Base-by-base conservation (phyloP, 169 alveolate genomes). In the Cryptosporidium baileyi region DNA sequence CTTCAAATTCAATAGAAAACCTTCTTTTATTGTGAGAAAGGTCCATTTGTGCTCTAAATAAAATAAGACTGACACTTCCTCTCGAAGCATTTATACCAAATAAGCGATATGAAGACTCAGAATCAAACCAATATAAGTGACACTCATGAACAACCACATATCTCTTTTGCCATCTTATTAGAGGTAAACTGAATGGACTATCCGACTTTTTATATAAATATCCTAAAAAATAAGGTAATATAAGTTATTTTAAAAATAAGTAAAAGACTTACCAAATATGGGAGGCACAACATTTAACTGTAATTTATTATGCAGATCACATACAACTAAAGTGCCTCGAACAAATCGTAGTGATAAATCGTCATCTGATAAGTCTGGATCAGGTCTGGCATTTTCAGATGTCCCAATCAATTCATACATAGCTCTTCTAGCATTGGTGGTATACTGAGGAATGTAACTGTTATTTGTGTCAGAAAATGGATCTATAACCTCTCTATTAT, bases 61-160 rank as follows among this genome's bases (percentile, higher is more conserved):
- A 74, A 74, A 74, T 74, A 59, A 74, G 59, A 43, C 9, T 74
- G 49, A 74, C 85, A 54, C 85, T 74, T 9, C 85, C 85, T 24
- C 85, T 51, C 24, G 85, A 51, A 40, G 74, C 85, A 38, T 74
- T 51, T 74, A 74, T 74, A 0, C 85, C 85, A 40, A 74, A 74
- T 32, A 74, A 59, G 19, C 85, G 65, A 32, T 74, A 74, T 13
- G 85, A 74, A 15, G 85, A 74, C 40, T 74, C 85, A 0, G 85
- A 74, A 7, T 74, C 85, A 74, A 74, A 74, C 85, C 85, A 74
- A 74, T 74, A 74, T 13, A 74, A 54, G 61, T 74, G 85, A 30
- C 85, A 74, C 22, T 74, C 85, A n/a, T 74, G 85, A 6, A 74
- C 85, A 22, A 74, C 85, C 3, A 74, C 85, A 54, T 74, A 74